A percentile compares a stretch with the other conserved stretches of the same genome.
phyloP scores from a whole-genome alignment of 108 stramenopile species.

The Cyclotella cryptica region DNA sequence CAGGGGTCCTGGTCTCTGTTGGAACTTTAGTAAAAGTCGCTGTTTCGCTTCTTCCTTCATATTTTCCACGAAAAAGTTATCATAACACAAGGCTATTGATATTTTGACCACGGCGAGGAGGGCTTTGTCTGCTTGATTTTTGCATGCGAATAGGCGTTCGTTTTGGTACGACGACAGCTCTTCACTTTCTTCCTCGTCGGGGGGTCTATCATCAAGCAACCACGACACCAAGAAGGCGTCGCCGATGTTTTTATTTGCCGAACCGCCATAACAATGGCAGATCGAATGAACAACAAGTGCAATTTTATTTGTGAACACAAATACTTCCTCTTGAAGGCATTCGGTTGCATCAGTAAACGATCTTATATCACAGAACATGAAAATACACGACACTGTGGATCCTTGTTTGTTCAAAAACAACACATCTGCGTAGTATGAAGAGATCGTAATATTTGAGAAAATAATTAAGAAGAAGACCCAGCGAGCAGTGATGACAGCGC shows the following conservation, averaged over 20 bases:
- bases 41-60: slow-evolving; percentile 66
- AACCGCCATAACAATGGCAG: slow-evolving; percentile 72
- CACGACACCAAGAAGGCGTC: slow-evolving; percentile 95
- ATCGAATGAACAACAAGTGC: slow-evolving; percentile 92
- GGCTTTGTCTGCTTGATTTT: slow-evolving; percentile 85
- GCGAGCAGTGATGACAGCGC: not conserved
- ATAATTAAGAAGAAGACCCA: not conserved
- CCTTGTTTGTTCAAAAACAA: slow-evolving; percentile 76
- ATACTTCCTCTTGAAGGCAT: slow-evolving; percentile 85
- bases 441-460: not conserved
- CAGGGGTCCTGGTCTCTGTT: slow-evolving; percentile 78
- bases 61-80: slow-evolving; percentile 72
- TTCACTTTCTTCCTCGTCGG: slow-evolving; percentile 25
- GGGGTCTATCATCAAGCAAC: slow-evolving; percentile 65
- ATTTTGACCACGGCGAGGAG: slow-evolving; percentile 87
- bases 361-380: slow-evolving; percentile 95
- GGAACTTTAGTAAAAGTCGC: slow-evolving; percentile 66
- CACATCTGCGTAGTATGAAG: slow-evolving; percentile 34
- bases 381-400: slow-evolving; percentile 85
- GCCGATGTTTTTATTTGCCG: slow-evolving; percentile 96
- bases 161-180: not conserved
- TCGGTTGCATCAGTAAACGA: slow-evolving; percentile 84
- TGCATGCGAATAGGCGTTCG: slow-evolving; percentile 51
- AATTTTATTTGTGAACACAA: slow-evolving; percentile 94
- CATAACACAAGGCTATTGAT: slow-evolving; percentile 77